Evolutionary conservation across 1,284 basidiomycete genomes (phyloP).

Genomic region (Boletellus dicymbophilus): DNA sequence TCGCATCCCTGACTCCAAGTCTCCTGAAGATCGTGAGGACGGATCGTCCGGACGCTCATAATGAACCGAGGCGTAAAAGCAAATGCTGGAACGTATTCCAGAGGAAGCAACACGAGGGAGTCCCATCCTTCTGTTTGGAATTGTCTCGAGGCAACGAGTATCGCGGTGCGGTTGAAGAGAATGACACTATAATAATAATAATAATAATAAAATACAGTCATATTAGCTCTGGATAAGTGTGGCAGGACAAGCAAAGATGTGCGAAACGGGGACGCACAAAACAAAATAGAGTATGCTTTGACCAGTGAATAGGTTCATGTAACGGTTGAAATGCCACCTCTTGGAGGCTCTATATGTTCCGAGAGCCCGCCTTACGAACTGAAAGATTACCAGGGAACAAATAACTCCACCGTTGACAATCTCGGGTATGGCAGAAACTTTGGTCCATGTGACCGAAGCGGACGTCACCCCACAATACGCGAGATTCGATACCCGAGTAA

Average conservation of each 20-base stretch:
- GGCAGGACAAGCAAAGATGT: not conserved
- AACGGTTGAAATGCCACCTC: not conserved
- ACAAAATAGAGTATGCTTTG: constrained; percentile 3
- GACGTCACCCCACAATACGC: not conserved
- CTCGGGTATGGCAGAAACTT: not conserved
- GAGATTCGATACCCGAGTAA: not conserved
- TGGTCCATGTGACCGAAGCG: constrained; percentile 6
- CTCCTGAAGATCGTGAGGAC: not conserved
- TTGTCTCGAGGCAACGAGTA: not conserved
- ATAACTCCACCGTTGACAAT: not conserved
- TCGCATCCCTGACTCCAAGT: not conserved
- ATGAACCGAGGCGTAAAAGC: constrained; percentile 5
- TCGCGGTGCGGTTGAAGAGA: constrained; percentile 1
- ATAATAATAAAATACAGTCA: not conserved
- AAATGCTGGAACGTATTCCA: constrained; percentile 1
- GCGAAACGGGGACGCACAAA: not conserved
- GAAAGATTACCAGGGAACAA: not conserved
- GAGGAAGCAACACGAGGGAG: not conserved
- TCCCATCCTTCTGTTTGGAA: constrained; percentile 1
- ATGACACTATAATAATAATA: not conserved
- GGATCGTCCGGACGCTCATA: not conserved
- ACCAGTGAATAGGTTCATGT: constrained; percentile 1
- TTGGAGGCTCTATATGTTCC: not conserved
- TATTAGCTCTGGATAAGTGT: not conserved
- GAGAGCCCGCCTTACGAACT: not conserved